Evolutionary conservation across 2,329 filamentous ascomycete species (phyloP), one percentile per base, ranked within the genome.

Genomic region (Cladosporium sp.): DNA sequence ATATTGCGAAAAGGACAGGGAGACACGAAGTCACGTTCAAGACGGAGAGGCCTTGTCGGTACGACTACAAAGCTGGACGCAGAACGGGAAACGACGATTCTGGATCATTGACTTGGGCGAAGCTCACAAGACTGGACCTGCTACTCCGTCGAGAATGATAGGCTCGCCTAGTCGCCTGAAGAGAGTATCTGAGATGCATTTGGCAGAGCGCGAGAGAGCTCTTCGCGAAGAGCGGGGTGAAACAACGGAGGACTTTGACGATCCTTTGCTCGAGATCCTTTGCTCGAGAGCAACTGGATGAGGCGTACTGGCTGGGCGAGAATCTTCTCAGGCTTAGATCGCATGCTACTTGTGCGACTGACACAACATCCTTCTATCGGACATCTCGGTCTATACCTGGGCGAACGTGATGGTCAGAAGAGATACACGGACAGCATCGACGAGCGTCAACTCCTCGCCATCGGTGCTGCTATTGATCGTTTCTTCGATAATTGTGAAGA

Each of bases 401-500:
- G 22, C 22, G 22, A 27, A 27, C 5, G 22, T 5, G 9, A 27
- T 27, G 4, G 22, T 27, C 5, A 27, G 22, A 5, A 9, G 9
- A 27, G 22, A 5, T 9, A 5, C 22, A 27, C n/a, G n/a, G n/a
- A n/a, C n/a, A n/a, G n/a, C n/a, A n/a, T n/a, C n/a, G 9, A 5
- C 22, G 22, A 27, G 22, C 22, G 22, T 27, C 4, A 27, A 9
- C 22, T 27, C 22, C 22, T 5, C 22, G 9, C 22, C 5, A 27
- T 27, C 22, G 9, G 22, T 11, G 9, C 33, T 46, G 11, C 49
- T 35, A 27, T 51, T 15, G 49, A 47, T 15, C 33, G 32, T 7
- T 51, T 51, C 49, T 47, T 51, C 36, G 42, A 47, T 12, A 19
- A 29, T 19, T 51, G 49, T 32, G 49, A 51, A 20, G 49, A 51